phyloP scores from a whole-genome alignment of 2,329 filamentous ascomycete genomes.

The Fusarium marasasianum region DNA sequence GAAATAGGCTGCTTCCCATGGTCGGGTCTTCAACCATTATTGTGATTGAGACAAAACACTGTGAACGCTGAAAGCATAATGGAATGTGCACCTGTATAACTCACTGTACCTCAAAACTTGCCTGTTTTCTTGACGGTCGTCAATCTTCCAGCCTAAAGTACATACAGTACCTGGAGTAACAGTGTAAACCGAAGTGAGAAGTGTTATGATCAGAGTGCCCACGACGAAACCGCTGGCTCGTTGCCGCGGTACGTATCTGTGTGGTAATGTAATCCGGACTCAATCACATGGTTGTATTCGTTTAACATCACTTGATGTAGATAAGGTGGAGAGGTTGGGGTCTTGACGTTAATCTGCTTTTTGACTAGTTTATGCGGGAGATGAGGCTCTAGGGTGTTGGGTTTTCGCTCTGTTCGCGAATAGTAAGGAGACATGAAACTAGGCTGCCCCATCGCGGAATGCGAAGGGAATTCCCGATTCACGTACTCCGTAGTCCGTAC shows the following conservation, averaged over 20 bases:
- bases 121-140: neutral
- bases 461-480: neutral
- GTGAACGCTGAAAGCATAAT: neutral
- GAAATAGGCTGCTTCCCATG: neutral
- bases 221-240: neutral
- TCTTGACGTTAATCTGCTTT: slow-evolving; percentile 35
- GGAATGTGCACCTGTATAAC: slow-evolving; percentile 8
- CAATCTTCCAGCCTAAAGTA: neutral
- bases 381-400: slow-evolving; percentile 33
- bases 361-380: slow-evolving; percentile 32
- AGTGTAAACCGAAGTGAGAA: neutral
- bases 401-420: slow-evolving; percentile 15
- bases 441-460: slow-evolving; percentile 29
- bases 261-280: slow-evolving; percentile 7
- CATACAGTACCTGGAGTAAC: neutral
- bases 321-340: slow-evolving; percentile 25
- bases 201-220: neutral
- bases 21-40: neutral
- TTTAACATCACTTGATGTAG: slow-evolving; percentile 42
- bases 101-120: neutral
- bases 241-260: neutral
- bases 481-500: neutral
- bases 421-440: slow-evolving; percentile 1
- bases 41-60: neutral
- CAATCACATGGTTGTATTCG: slow-evolving; percentile 40